These are phyloP conservation scores for Moricandia arvensis DNA, from an alignment of 345 rosid species.

Conservation along the genomic window DNA sequence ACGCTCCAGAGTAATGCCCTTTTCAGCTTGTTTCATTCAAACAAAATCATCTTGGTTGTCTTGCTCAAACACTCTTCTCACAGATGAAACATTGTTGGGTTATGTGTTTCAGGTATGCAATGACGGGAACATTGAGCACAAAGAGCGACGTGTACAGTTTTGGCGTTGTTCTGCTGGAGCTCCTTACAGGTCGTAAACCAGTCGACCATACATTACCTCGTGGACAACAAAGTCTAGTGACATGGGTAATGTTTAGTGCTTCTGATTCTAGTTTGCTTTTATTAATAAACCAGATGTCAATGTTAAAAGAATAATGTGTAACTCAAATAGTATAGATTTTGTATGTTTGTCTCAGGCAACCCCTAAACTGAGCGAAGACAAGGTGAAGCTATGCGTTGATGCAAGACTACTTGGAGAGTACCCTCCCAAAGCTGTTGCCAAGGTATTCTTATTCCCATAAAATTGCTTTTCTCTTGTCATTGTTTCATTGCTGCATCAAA, in stretches of 20 bases:
- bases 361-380: constrained; percentile 77
- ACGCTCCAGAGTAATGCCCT: constrained; percentile 90
- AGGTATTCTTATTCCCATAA: constrained; percentile 40
- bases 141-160: constrained; percentile 87
- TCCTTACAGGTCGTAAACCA: constrained; percentile 78
- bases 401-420: constrained; percentile 59
- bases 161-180: constrained; percentile 78
- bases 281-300: not conserved
- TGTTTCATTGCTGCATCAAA: not conserved
- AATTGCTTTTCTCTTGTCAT: no score
- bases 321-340: constrained; percentile 1
- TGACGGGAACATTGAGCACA: constrained; percentile 74
- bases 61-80: not conserved
- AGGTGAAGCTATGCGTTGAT: constrained; percentile 72
- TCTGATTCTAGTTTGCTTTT: not conserved
- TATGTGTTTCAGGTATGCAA: constrained; percentile 57
- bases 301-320: not conserved
- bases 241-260: constrained; percentile 55
- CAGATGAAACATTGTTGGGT: not conserved
- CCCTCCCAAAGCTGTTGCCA: constrained; percentile 76
- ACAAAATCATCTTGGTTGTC: not conserved
- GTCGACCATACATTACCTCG: constrained; percentile 87
- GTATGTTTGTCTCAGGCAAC: constrained; percentile 53
- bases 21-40: not conserved
- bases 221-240: constrained; percentile 79